Evolutionary conservation across 2,329 filamentous ascomycete genomes (phyloP), one percentile per base, ranked within the genome.

Genomic region (Aureobasidium leucospermi): DNA sequence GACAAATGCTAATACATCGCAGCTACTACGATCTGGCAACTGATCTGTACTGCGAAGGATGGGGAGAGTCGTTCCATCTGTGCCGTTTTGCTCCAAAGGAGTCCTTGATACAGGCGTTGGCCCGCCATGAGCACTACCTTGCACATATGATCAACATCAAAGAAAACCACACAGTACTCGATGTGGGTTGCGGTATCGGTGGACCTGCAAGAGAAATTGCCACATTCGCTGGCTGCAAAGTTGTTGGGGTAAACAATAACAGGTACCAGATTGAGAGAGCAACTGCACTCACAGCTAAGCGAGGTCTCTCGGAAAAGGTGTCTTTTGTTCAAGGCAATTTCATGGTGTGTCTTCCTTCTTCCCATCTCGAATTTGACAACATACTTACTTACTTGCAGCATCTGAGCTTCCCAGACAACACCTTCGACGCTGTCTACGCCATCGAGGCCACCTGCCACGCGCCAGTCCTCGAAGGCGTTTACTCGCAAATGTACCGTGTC

Each of bases 371-470:
- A 39, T 10, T 41, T 6, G 19, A 42, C 61, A 46, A 66, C 46
- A 53, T 36, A 6, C 43, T 55, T 48, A 47, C 52, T n/a, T 19
- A 13, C 7, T 28, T 51, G 28, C 57, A 88, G 86, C 90, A 96
- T 85, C 96, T 97, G 89, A 86, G 85, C 23, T 97, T 97, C 79
- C 86, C 89, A 46, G 88, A 94, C 70, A 89, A 95, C 80, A 84
- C 80, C n/a, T 97, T 97, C 75, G 94, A 97, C 68, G 91, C 90
- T 59, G 90, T 96, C 55, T 97, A 97, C 71, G 93, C 92, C 55
- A 97, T 99, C 66, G 94, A 99, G 77, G 94, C 94, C 2, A 99
- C 94, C 2, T 89, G 94, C 52, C 94, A 99, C 73, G 94, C 94
- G 0, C 94, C 93, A 43, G 87, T 85, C 46, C 85, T 97, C 6